Percentiles rank a stretch among this genome's conserved stretches.
Evolutionary conservation across 73 alveolate genomes (phyloP).

Genomic region (Symbiodinium pilosum): DNA sequence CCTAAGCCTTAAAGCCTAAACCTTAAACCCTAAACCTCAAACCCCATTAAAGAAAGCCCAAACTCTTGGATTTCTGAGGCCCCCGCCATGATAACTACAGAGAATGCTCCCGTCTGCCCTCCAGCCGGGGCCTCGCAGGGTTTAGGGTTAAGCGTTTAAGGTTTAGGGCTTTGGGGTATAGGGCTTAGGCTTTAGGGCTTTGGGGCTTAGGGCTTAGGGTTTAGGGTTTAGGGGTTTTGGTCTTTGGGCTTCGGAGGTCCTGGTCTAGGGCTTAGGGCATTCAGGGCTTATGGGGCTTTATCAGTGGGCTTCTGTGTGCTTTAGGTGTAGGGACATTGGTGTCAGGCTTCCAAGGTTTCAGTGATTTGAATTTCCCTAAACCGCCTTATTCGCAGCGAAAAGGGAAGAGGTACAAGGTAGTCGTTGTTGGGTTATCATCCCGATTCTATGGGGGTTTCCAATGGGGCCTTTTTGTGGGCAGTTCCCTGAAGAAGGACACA

Average conservation of each 20-base stretch:
- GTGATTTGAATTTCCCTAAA: neutral
- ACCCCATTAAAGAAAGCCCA: neutral
- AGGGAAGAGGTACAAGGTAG: too few species aligned
- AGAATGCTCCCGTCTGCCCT: conserved; percentile 88
- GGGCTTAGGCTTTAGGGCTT: neutral
- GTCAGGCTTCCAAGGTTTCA: neutral
- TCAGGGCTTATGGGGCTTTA: neutral
- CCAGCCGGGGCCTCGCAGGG: conserved; percentile 10
- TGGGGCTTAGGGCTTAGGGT: neutral
- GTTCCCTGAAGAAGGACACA: too few species aligned
- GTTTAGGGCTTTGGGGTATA: neutral
- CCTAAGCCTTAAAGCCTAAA: neutral
- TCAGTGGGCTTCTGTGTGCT: neutral
- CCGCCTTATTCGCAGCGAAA: too few species aligned
- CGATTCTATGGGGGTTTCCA: too few species aligned
- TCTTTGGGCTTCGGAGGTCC: neutral
- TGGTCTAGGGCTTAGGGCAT: neutral
- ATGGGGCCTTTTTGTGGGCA: too few species aligned
- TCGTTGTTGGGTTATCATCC: too few species aligned
- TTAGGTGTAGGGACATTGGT: neutral
- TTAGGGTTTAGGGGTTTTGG: neutral
- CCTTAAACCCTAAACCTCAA: neutral
- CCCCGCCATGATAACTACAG: conserved; percentile 88
- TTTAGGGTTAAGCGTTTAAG: neutral
- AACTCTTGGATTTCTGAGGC: neutral